phyloP scores from a whole-genome alignment of 164 flowering plant species.

The Stephania yunnanensis region DNA sequence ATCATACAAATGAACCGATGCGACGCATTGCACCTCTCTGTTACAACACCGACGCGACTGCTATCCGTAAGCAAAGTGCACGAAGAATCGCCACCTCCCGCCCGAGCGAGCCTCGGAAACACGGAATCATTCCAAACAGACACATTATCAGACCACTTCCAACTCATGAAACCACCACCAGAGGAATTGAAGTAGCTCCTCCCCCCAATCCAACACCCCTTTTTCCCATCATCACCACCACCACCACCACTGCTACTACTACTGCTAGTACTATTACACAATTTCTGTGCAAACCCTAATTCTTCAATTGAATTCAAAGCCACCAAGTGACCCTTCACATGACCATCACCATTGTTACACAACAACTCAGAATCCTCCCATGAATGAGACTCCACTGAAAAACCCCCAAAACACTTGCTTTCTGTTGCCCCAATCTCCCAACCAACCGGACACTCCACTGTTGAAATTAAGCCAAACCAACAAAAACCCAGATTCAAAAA shows the following conservation, averaged over 20 bases:
- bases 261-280: constrained; percentile 25
- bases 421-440: constrained; percentile 49
- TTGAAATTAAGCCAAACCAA: background rate
- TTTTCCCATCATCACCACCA: constrained; percentile 7
- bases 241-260: background rate
- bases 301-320: constrained; percentile 52
- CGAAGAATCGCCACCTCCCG: background rate
- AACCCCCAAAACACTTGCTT: constrained; percentile 42
- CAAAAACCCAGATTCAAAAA: background rate
- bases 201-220: constrained; percentile 88
- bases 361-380: constrained; percentile 63
- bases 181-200: constrained; percentile 27
- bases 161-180: constrained; percentile 24
- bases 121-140: constrained; percentile 52
- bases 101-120: constrained; percentile 30
- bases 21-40: constrained; percentile 52
- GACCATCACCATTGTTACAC: constrained; percentile 38
- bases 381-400: constrained; percentile 21
- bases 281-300: constrained; percentile 37
- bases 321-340: constrained; percentile 77
- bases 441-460: constrained; percentile 45
- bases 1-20: constrained; percentile 65
- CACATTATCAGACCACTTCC: constrained; percentile 80
- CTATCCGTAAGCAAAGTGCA: constrained; percentile 48
- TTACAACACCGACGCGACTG: constrained; percentile 29